Base-by-base conservation (phyloP, 345 rosid species). In the Moricandia moricandioides region DNA sequence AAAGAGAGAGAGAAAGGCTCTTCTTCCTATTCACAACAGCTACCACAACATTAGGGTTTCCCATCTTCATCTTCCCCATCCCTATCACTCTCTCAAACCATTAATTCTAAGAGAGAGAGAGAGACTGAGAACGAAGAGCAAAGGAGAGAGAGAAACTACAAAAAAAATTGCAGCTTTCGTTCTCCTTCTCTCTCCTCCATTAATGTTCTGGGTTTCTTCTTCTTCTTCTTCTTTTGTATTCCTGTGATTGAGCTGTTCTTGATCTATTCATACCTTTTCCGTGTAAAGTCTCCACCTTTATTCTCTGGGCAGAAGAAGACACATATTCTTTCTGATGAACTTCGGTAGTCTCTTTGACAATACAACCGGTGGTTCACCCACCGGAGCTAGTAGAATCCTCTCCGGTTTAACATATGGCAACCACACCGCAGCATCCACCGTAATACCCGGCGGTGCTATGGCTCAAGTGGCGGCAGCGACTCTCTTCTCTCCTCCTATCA, bases 61-160 rank as follows among this genome's bases (percentile, higher is more conserved):
- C 62, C 31, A 29, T 56, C 65, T 61, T 80, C 51, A 35, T 62
- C 63, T 61, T 65, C 59, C 6, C 76, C 68, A 21, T 21, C 27
- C 63, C 31, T 3, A 33, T 43, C 77, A 54, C 72, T 57, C 69
- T 67, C 69, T 63, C 39, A 58, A 59, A 47, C 62, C 64, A 62
- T 31, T 24, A 14, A 43, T 16, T 43, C 12, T 21, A 31, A 59
- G 11, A 75, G 27, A 68, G 73, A 70, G 51, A 29, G 96, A 86
- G 85, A 81, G 96, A 78, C 85, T 83, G 93, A 90, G 96, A 90
- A 90, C 82, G 88, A 85, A 78, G 91, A 70, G 93, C 88, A 78
- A 40, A 37, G 62, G 63, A 2, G 9, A 74, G 56, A 65, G 51
- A 65, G 45, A 66, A 47, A 35, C 37, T 34, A 37, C 83, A 84